These are phyloP conservation scores for Westerdykella aurantiaca DNA, from an alignment of 2,329 filamentous ascomycete genomes.

Conservation along the genomic window DNA sequence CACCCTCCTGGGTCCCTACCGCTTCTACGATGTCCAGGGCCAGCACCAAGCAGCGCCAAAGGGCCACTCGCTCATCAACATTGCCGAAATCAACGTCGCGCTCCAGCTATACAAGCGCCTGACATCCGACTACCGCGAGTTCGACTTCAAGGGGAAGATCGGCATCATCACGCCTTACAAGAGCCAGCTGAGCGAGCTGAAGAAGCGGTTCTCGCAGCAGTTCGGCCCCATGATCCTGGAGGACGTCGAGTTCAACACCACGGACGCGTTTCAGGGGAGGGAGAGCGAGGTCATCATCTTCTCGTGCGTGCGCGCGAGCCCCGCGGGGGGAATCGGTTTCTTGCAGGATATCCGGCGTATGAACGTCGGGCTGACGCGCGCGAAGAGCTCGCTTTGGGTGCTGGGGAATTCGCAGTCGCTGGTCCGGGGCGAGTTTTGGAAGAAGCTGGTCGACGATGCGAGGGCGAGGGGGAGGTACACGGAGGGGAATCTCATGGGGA, in stretches of 20 bases:
- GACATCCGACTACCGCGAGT: constrained; percentile 60
- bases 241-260: constrained; percentile 94
- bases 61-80: constrained; percentile 86
- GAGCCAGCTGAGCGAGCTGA: constrained; percentile 77
- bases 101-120: constrained; percentile 79
- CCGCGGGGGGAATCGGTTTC: constrained; percentile 96
- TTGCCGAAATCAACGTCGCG: constrained; percentile 79
- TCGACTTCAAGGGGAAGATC: constrained; percentile 74
- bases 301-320: constrained; percentile 89
- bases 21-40: constrained; percentile 94
- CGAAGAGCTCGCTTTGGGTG: constrained; percentile 94
- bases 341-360: constrained; percentile 96
- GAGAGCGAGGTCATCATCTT: constrained; percentile 99
- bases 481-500: constrained; percentile 53
- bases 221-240: constrained; percentile 73
- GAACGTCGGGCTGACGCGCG: constrained; percentile 97
- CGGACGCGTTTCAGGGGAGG: constrained; percentile 93
- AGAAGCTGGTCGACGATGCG: constrained; percentile 76
- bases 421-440: constrained; percentile 86
- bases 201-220: constrained; percentile 62
- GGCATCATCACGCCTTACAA: constrained; percentile 99
- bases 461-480: constrained; percentile 70
- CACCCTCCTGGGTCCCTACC: constrained; percentile 78
- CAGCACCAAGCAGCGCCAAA: constrained; percentile 73
- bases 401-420: constrained; percentile 86